phyloP scores from a whole-genome alignment of 179 eudicot genomes.

The Heliamphora pulchella region DNA sequence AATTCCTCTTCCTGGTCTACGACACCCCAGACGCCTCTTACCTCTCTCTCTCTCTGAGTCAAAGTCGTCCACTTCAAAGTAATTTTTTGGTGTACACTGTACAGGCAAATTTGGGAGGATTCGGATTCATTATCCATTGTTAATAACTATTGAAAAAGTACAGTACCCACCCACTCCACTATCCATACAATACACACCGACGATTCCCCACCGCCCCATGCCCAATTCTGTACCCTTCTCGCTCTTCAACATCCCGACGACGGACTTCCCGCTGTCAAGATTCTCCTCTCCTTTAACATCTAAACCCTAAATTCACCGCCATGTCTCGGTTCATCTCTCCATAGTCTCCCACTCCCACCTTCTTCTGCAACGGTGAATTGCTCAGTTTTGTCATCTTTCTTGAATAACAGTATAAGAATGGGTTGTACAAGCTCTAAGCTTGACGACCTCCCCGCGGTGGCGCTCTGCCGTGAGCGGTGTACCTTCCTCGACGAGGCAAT shows the following conservation, averaged over 20 bases:
- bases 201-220: background rate
- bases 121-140: too few species aligned
- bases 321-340: conserved; percentile 3
- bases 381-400: background rate
- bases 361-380: background rate
- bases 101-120: too few species aligned
- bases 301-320: conserved; percentile 7
- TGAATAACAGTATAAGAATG: conserved; percentile 23
- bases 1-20: too few species aligned
- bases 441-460: conserved; percentile 81
- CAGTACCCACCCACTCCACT: too few species aligned
- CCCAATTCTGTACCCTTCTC: background rate
- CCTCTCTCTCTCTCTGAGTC: too few species aligned
- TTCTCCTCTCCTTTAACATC: conserved; percentile 2
- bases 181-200: background rate
- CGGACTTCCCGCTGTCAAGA: conserved; percentile 39
- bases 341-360: background rate
- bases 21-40: too few species aligned
- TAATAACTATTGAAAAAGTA: too few species aligned
- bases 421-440: conserved; percentile 75
- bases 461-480: conserved; percentile 61
- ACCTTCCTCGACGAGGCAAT: conserved; percentile 46
- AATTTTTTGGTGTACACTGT: too few species aligned
- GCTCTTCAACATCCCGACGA: conserved; percentile 37
- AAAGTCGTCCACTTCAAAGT: too few species aligned